Conservation (phyloP, 1,284 basidiomycete genomes). For the Pseudozyma hubeiensis region DNA sequence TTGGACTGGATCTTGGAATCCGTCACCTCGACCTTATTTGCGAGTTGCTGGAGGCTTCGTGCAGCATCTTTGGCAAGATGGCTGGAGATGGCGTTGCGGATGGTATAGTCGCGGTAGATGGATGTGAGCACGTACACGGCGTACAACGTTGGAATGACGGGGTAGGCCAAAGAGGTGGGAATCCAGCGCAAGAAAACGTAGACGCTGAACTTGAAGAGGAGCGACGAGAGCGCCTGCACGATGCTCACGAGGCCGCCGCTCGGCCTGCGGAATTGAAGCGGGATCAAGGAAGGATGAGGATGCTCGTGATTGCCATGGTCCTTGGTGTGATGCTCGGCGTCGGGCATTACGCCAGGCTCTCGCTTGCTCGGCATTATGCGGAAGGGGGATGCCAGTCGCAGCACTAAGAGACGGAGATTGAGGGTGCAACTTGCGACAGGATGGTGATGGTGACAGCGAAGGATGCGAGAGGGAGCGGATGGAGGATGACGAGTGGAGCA, state of each 20-base stretch:
- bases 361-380: conserved; percentile 30
- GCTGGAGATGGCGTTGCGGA: conserved; percentile 35
- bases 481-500: not conserved
- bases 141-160: conserved; percentile 53
- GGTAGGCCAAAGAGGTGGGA: conserved; percentile 45
- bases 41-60: conserved; percentile 47
- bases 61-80: conserved; percentile 28
- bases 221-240: conserved; percentile 46
- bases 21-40: conserved; percentile 42
- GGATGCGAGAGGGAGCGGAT: not conserved
- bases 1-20: conserved; percentile 37
- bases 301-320: conserved; percentile 3
- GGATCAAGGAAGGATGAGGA: conserved; percentile 1
- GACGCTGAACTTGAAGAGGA: conserved; percentile 58
- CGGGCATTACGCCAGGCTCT: conserved; percentile 42
- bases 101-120: conserved; percentile 41
- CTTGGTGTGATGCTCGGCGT: conserved; percentile 13
- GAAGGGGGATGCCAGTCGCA: not conserved
- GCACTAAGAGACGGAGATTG: not conserved
- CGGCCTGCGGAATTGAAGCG: conserved; percentile 31
- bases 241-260: conserved; percentile 39
- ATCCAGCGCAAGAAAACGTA: conserved; percentile 64
- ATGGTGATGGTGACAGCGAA: not conserved
- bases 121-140: conserved; percentile 46
- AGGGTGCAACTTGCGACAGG: not conserved